Evolutionary conservation across 2,329 filamentous ascomycete species (phyloP).

Genomic region (Stemphylium vesicarium): DNA sequence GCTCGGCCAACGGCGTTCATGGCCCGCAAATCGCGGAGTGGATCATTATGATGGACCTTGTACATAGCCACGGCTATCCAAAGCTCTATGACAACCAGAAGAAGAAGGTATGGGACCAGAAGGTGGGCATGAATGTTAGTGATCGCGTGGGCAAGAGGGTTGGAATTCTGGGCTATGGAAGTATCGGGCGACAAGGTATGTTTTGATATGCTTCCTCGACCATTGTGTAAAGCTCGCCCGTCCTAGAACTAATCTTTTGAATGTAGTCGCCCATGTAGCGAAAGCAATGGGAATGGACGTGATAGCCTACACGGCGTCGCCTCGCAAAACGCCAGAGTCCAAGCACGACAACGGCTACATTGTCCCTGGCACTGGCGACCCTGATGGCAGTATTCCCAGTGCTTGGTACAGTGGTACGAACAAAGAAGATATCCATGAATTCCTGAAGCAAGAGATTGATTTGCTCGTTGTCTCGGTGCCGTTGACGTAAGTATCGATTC

Average conservation of each 20-base stretch:
- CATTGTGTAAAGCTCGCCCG: background rate
- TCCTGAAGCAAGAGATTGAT: constrained; percentile 63
- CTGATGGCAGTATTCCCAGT: constrained; percentile 60
- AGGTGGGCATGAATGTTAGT: constrained; percentile 47
- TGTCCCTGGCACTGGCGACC: constrained; percentile 69
- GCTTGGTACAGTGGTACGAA: constrained; percentile 64
- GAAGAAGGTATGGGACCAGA: constrained; percentile 59
- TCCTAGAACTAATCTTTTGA: background rate
- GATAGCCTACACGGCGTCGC: constrained; percentile 75
- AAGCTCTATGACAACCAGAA: constrained; percentile 64
- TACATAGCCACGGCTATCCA: constrained; percentile 63
- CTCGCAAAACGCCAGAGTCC: constrained; percentile 70
- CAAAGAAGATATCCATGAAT: constrained; percentile 59
- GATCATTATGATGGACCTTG: constrained; percentile 67
- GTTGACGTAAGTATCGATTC: constrained; percentile 53
- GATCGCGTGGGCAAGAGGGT: constrained; percentile 66
- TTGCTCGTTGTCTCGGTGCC: constrained; percentile 64
- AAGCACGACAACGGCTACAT: constrained; percentile 70
- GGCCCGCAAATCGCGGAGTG: constrained; percentile 72
- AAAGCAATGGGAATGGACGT: constrained; percentile 73
- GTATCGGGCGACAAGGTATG: constrained; percentile 66
- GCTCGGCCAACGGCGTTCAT: constrained; percentile 63
- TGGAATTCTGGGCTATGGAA: constrained; percentile 67
- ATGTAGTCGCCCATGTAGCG: constrained; percentile 61
- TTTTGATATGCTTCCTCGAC: constrained; percentile 13